These are phyloP conservation scores for Sporothrix globosa DNA, from an alignment of 2,329 filamentous ascomycete species.

Conservation along the genomic window DNA sequence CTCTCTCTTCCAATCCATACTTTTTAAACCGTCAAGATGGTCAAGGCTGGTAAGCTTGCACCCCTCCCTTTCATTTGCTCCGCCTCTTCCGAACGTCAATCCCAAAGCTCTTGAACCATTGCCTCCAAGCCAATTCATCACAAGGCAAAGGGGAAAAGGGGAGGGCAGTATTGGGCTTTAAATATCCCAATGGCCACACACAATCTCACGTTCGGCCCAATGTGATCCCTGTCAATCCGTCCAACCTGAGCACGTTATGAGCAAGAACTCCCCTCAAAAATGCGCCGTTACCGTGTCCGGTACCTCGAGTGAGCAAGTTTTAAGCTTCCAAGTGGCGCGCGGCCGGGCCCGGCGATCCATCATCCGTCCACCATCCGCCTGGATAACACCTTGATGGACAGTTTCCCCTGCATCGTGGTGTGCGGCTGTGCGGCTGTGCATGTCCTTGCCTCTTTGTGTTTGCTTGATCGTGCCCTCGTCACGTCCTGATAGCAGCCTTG, in stretches of 20 bases:
- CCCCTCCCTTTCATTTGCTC: slow-evolving; percentile 1
- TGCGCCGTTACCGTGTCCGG: slow-evolving; percentile 5
- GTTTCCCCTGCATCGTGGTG: neutral
- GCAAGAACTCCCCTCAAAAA: slow-evolving; percentile 1
- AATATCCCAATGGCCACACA: slow-evolving; percentile 7
- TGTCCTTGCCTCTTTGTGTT: neutral
- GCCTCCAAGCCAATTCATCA: neutral
- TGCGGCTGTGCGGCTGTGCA: neutral
- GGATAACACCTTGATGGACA: slow-evolving; percentile 48
- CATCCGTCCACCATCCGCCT: slow-evolving; percentile 37
- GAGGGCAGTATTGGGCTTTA: neutral
- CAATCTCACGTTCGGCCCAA: neutral
- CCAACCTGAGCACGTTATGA: slow-evolving; percentile 11
- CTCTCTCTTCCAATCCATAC: neutral
- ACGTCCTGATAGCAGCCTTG: slow-evolving; percentile 12
- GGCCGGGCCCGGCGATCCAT: slow-evolving; percentile 33
- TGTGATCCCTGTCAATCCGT: slow-evolving; percentile 1
- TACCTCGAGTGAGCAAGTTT: slow-evolving; percentile 34
- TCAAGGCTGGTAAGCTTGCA: slow-evolving; percentile 82
- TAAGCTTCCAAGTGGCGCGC: slow-evolving; percentile 27
- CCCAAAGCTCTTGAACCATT: neutral
- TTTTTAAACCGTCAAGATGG: slow-evolving; percentile 76
- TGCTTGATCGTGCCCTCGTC: too few species aligned
- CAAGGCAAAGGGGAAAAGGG: neutral
- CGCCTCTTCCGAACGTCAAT: slow-evolving; percentile 8